Base-by-base conservation (phyloP, 495 filamentous ascomycete species). In the Tuber umbilicatum region DNA sequence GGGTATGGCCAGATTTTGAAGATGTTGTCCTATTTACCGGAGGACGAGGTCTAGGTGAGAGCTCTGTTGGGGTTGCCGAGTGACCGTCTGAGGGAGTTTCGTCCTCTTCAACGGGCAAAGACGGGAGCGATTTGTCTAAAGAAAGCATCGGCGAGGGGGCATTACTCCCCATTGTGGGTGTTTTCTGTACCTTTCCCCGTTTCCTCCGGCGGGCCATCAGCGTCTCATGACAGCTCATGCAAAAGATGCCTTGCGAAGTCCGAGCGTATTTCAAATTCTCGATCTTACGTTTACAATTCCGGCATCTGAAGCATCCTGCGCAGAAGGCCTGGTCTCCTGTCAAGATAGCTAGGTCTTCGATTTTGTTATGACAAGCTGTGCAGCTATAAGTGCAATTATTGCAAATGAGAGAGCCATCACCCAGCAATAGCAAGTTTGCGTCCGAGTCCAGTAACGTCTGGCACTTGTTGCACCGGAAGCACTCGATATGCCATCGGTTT, bases 361-460 rank as follows among this genome's bases (percentile, higher is more conserved):
- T 99, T 86, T 99, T 99, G 83, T 97, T 94, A 42, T 90, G 89
- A 83, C 96, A 99, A 67, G 94, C 94, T 83, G 92, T 97, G 86
- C 96, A 99, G 86, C 94, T 97, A 84, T 99, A 99, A 60, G 96
- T 99, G 86, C 96, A 99, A 82, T 97, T 96, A 85, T 97, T 97
- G 86, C 96, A 99, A 76, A 99, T 98, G 73, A 99, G 88, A 9
- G 95, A 97, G 60, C 95, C 96, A 84, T 99, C 96, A 79, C 95
- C 96, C 73, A 99, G 92, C 27, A 99, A 90, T 60, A 99, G 88
- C 47, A 99, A 91, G 83, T 99, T 97, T 77, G 96, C 96, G 83
- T 99, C 96, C 50, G 95, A 97, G 85, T 99, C 96, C 84, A 99
- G 91, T 40, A 98, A 89, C 45, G 94, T 97, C 74, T 89, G 89